These are phyloP conservation scores for Coniosporium tulheliwenetii DNA, from an alignment of 2,329 filamentous ascomycete genomes.

Conservation along the genomic window DNA sequence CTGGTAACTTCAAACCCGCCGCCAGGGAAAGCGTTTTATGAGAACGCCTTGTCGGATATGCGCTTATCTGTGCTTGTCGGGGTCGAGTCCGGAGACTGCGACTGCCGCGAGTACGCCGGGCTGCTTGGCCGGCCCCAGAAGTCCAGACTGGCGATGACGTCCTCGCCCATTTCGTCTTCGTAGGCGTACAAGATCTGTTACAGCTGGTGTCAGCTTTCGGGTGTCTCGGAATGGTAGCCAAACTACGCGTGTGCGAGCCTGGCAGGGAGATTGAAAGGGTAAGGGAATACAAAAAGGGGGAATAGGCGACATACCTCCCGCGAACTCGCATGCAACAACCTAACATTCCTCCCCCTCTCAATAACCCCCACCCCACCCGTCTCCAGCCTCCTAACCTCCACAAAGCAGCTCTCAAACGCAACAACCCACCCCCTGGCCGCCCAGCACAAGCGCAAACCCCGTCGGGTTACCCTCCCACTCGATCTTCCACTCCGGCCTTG, in stretches of 20 bases:
- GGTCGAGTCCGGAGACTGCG: too few species aligned
- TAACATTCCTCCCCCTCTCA: constrained; percentile 87
- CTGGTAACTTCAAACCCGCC: too few species aligned
- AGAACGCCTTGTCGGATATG: too few species aligned
- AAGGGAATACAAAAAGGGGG: not conserved
- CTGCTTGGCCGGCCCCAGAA: constrained; percentile 53
- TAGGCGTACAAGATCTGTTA: constrained; percentile 87
- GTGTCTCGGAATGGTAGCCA: too few species aligned
- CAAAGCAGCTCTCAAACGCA: constrained; percentile 93
- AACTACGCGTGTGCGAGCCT: too few species aligned
- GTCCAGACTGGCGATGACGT: constrained; percentile 86
- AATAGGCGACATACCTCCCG: constrained; percentile 57
- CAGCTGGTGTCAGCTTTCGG: not conserved
- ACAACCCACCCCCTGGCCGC: constrained; percentile 67
- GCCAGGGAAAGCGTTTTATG: too few species aligned
- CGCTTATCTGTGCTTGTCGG: too few species aligned
- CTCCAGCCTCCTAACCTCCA: constrained; percentile 91
- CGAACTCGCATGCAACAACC: constrained; percentile 94
- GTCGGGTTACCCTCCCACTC: constrained; percentile 92
- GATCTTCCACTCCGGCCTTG: constrained; percentile 90
- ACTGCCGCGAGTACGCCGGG: not conserved
- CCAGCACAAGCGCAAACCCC: constrained; percentile 67
- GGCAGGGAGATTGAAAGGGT: too few species aligned
- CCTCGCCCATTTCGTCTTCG: constrained; percentile 86
- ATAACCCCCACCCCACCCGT: constrained; percentile 84